Conservation (phyloP, 2,329 filamentous ascomycete species). For the Zymoseptoria ardabiliae region DNA sequence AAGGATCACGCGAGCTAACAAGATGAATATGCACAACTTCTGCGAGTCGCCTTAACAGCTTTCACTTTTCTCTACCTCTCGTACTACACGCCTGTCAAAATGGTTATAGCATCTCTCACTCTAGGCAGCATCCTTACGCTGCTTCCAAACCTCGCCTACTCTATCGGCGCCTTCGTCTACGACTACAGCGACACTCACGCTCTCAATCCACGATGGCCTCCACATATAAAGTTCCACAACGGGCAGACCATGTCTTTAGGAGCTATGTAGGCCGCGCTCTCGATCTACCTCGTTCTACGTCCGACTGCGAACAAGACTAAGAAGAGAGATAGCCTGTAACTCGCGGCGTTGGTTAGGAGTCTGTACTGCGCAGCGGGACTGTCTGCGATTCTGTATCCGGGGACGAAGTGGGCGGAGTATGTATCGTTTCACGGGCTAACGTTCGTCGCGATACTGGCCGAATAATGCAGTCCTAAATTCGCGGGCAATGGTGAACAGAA, state of each 20-base stretch:
- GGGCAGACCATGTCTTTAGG: constrained; percentile 47
- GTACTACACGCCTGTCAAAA: background rate
- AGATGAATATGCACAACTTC: background rate
- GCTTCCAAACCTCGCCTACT: constrained; percentile 27
- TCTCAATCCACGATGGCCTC: constrained; percentile 43
- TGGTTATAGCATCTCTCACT: constrained; percentile 9
- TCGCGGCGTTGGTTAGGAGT: constrained; percentile 33
- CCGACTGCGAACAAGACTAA: constrained; percentile 6
- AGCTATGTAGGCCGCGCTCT: constrained; percentile 32
- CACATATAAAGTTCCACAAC: constrained; percentile 48
- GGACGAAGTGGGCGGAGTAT: constrained; percentile 34
- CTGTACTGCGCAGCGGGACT: constrained; percentile 41
- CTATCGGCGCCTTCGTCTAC: constrained; percentile 26
- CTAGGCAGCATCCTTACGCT: constrained; percentile 27
- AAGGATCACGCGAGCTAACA: background rate
- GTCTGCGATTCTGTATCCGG: constrained; percentile 42
- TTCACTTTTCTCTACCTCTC: background rate
- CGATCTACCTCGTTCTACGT: constrained; percentile 33
- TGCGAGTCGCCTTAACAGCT: background rate
- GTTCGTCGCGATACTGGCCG: background rate
- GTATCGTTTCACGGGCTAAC: background rate
- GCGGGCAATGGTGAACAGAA: constrained; percentile 33
- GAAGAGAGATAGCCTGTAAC: constrained; percentile 21
- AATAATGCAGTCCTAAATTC: constrained; percentile 35
- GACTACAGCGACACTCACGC: constrained; percentile 40